A percentile compares a stretch with the other conserved stretches of the same genome.
phyloP scores from a whole-genome alignment of 306 rosid genomes.

The Oemleria cerasiformis region DNA sequence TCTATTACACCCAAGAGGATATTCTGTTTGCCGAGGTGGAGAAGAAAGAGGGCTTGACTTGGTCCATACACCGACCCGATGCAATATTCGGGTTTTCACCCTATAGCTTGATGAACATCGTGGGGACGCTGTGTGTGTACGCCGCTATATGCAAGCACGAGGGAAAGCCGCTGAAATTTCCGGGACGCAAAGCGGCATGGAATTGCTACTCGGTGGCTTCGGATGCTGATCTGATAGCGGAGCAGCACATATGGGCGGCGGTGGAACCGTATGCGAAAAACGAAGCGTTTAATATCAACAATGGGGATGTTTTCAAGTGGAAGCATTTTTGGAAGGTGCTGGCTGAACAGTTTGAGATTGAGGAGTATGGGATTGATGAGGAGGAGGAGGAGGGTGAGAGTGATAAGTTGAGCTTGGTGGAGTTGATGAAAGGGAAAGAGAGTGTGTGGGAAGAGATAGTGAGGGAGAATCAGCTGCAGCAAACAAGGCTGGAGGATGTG shows the following conservation, averaged over 20 bases:
- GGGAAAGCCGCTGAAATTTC: conserved; percentile 51
- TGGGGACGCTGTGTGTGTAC: conserved; percentile 51
- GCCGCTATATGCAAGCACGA: conserved; percentile 75
- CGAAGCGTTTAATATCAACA: conserved; percentile 40
- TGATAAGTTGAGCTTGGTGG: conserved; percentile 25
- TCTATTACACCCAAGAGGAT: conserved; percentile 58
- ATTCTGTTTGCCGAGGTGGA: conserved; percentile 43
- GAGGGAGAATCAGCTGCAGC: conserved; percentile 34
- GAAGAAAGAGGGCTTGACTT: conserved; percentile 49
- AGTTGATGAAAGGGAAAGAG: conserved; percentile 44
- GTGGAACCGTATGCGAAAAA: conserved; percentile 46
- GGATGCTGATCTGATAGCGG: conserved; percentile 66
- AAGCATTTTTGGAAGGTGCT: conserved; percentile 50
- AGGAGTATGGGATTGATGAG: conserved; percentile 43
- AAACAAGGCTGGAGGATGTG: conserved; percentile 34
- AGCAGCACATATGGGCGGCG: conserved; percentile 60
- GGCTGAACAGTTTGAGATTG: conserved; percentile 50
- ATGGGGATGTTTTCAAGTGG: conserved; percentile 53
- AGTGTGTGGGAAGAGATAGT: conserved; percentile 52
- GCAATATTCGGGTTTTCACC: conserved; percentile 66
- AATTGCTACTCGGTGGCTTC: conserved; percentile 40
- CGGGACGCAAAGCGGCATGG: conserved; percentile 52
- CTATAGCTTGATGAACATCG: conserved; percentile 55
- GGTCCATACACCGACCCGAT: conserved; percentile 61
- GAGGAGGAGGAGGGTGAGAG: conserved; percentile 22